Evolutionary conservation across 148 eudicot genomes (phyloP), one percentile per base, ranked within the genome.

Genomic region (Suaeda aralocaspica): DNA sequence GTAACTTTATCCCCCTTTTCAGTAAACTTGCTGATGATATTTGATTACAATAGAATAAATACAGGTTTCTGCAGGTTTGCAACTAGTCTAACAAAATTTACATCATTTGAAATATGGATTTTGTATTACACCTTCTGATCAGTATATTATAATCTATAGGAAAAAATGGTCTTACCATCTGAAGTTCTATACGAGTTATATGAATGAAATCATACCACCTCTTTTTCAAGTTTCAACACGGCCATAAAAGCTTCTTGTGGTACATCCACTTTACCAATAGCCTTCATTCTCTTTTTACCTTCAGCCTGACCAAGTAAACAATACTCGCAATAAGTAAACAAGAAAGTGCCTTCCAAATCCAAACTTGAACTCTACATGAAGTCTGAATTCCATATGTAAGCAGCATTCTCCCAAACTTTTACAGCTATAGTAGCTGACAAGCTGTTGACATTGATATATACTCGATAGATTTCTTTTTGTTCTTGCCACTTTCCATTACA

Each of bases 161-260:
- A 41, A 62, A 21, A 41, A 63, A 42, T 22, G 49, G 31, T 41
- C 22, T 49, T 18, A 53, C 50, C 25, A 53, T 44, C 57, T 21
- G 33, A 16, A 67, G 46, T 33, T 36, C 64, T 68, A 44, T 79
- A 77, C 69, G 73, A 66, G 48, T 52, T 62, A 25, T 64, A 59
- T 36, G 41, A 36, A 36, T 36, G 41, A 36, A 70, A 82, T 91
- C 80, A 93, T 58, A 91, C 76, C 18, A 90, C 98, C 82, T 90
- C 98, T 72, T 93, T 93, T 72, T 93, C 98, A 56, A 93, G 98
- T 84, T 93, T 93, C 57, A 93, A 77, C 29, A 93, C 96, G 26
- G 98, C 98, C 98, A 93, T 93, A 76, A 93, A 93, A 71, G 98
- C 98, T 84, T 93, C 98, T 82, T 93, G 98, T 33, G 98, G 98